Percentiles rank a stretch among this genome's conserved stretches.
Evolutionary conservation across 1,284 basidiomycete genomes (phyloP).

Genomic region (Irpex sp.): DNA sequence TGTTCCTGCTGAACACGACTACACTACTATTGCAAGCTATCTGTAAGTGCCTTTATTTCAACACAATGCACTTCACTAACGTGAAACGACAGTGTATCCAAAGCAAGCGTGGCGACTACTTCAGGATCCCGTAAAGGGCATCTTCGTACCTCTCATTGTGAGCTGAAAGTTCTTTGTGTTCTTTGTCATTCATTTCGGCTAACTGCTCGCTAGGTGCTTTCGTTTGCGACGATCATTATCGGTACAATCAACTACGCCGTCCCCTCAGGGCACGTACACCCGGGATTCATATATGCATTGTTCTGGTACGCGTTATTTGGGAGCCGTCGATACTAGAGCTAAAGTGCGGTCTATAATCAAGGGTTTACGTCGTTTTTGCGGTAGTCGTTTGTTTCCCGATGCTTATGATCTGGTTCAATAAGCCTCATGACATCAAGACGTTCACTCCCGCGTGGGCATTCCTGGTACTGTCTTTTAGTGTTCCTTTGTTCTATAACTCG

Average conservation of each 20-base stretch:
- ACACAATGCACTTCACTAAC: not conserved
- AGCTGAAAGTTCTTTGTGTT: conserved; percentile 4
- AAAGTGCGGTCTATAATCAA: conserved; percentile 11
- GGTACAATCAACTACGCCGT: conserved; percentile 46
- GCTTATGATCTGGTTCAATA: conserved; percentile 50
- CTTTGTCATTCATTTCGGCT: not conserved
- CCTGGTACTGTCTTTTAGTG: conserved; percentile 28
- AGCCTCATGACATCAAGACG: conserved; percentile 39
- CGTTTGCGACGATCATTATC: conserved; percentile 49
- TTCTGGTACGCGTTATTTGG: conserved; percentile 36
- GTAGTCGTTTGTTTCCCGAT: conserved; percentile 43
- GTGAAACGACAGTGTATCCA: conserved; percentile 35
- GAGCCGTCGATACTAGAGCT: not conserved
- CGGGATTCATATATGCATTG: conserved; percentile 34
- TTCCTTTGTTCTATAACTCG: not conserved
- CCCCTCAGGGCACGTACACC: conserved; percentile 31
- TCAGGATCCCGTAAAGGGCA: conserved; percentile 41
- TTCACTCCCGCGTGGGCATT: conserved; percentile 49
- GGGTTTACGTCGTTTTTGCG: conserved; percentile 41
- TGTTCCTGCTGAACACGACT: conserved; percentile 40
- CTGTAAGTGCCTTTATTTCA: conserved; percentile 23
- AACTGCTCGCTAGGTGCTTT: conserved; percentile 33
- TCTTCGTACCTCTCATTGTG: conserved; percentile 46
- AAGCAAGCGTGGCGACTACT: conserved; percentile 38
- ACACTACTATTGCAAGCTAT: conserved; percentile 42